A percentile compares a stretch with the other conserved stretches of the same genome.
Conservation (phyloP, 1,284 basidiomycete genomes). For the Moniliophthora roreri region DNA sequence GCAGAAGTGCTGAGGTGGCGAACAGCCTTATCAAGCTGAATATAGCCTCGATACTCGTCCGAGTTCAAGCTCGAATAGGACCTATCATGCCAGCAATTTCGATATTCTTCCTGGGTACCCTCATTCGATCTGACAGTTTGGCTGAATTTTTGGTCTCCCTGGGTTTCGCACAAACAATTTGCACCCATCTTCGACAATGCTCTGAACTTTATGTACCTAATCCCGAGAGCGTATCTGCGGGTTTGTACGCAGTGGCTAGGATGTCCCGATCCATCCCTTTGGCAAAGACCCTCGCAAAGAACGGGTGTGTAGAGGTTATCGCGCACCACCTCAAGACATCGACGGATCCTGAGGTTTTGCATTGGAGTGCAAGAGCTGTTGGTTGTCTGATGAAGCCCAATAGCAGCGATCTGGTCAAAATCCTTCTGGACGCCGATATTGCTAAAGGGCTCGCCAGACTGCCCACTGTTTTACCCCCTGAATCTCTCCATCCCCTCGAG, state of each 20-base stretch:
- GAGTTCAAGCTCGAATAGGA: conserved; percentile 17
- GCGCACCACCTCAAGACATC: conserved; percentile 19
- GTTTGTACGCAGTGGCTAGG: conserved; percentile 23
- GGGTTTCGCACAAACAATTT: conserved; percentile 7
- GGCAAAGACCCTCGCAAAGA: conserved; percentile 21
- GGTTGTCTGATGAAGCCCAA: conserved; percentile 29
- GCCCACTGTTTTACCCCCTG: conserved; percentile 23
- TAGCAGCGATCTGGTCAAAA: conserved; percentile 23
- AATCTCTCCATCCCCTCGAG: conserved; percentile 16
- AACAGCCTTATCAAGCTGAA: conserved; percentile 21
- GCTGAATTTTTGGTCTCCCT: conserved; percentile 20
- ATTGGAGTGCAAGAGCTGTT: conserved; percentile 23
- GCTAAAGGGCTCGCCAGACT: conserved; percentile 24
- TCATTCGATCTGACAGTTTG: conserved; percentile 22
- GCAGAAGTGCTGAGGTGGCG: conserved; percentile 23
- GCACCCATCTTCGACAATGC: conserved; percentile 5
- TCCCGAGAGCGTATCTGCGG: conserved; percentile 15
- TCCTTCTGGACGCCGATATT: conserved; percentile 23
- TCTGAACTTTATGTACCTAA: background rate
- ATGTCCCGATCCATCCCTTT: conserved; percentile 26
- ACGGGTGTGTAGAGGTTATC: conserved; percentile 20
- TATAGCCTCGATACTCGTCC: conserved; percentile 19
- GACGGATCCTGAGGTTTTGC: conserved; percentile 20
- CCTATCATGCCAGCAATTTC: conserved; percentile 18
- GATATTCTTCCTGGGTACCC: conserved; percentile 22